These are phyloP conservation scores for Phytophthora crassamura DNA, from an alignment of 352 stramenopile species.

Conservation along the genomic window DNA sequence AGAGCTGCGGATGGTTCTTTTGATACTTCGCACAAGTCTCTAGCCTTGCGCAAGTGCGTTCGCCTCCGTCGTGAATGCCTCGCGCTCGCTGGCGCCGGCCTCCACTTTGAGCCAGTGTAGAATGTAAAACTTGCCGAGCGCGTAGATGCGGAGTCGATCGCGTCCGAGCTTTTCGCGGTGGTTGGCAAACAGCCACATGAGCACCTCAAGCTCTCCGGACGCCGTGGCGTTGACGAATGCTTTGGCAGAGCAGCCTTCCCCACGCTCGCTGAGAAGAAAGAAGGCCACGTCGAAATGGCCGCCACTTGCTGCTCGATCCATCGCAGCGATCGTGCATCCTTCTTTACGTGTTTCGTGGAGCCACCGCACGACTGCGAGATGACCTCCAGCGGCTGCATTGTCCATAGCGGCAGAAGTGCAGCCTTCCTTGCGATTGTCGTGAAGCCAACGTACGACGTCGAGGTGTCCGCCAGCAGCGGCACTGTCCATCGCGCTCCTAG, in stretches of 20 bases:
- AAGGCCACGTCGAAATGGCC: slow-evolving; percentile 29
- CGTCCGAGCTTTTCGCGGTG: slow-evolving; percentile 29
- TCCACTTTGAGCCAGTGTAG: slow-evolving; percentile 39
- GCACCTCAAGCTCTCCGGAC: slow-evolving; percentile 38
- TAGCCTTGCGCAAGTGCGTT: slow-evolving; percentile 26
- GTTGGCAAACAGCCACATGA: slow-evolving; percentile 41
- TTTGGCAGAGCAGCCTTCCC: slow-evolving; percentile 21
- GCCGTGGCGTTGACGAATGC: slow-evolving; percentile 43
- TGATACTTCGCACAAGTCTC: slow-evolving; percentile 29
- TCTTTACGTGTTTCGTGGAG: slow-evolving; percentile 24
- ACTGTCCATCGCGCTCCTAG: slow-evolving; percentile 23
- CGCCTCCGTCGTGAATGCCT: slow-evolving; percentile 27
- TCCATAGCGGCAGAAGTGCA: slow-evolving; percentile 31
- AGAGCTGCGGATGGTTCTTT: slow-evolving; percentile 1
- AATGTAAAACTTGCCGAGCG: slow-evolving; percentile 42
- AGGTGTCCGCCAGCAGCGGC: slow-evolving; percentile 23
- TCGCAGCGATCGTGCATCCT: slow-evolving; percentile 28
- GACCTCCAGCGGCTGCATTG: slow-evolving; percentile 23
- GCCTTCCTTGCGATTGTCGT: slow-evolving; percentile 31
- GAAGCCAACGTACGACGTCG: slow-evolving; percentile 35
- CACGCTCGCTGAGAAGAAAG: slow-evolving; percentile 31
- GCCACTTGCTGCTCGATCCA: slow-evolving; percentile 26
- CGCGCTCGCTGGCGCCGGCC: slow-evolving; percentile 20
- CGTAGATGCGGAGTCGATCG: slow-evolving; percentile 39
- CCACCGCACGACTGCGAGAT: slow-evolving; percentile 28